Evolutionary conservation across 2,329 filamentous ascomycete genomes (phyloP), one percentile per base, ranked within the genome.

Genomic region (Botrytis deweyae): DNA sequence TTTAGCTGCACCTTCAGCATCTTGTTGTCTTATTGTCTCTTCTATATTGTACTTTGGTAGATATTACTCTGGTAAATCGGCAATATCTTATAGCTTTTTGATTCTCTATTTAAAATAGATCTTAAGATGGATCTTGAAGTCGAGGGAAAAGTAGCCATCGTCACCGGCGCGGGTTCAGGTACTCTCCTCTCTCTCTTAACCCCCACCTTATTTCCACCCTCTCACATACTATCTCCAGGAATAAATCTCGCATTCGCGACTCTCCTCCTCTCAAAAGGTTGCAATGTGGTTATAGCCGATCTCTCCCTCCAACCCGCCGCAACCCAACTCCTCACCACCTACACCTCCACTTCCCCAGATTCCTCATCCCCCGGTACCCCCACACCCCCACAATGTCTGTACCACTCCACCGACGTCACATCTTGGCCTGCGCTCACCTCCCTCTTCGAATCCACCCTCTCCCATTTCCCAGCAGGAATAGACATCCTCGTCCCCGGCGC

Each of bases 221-320:
- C 4, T 36, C 25, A 40, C n/a, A 14, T 6, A 6, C 8, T 14
- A 40, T 29, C 25, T 66, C 9, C 61, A 74, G 74, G 74, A 36
- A 86, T 86, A 72, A 84, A 83, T 70, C 78, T 86, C 12, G 78
- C 80, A 1, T 86, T 87, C 59, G 83, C 84, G 0, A 77, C 82
- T 25, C 80, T 86, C 0, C 81, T 87, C 1, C 79, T 86, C 0
- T 76, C 76, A 4, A 79, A 80, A 18, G 79, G 79, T 58, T 86
- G 85, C 78, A 85, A 84, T 59, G 84, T 86, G 20, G 77, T 86
- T 4, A 76, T 86, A 3, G 85, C 83, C 25, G 85, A 87, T 73
- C 73, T 86, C 0, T 72, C 78, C 0, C 80, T 86, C 0, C 71
- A 58, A 22, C 74, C 78, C 6, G 75, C 77, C 58, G 82, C 84